Percentiles rank a stretch among this genome's conserved stretches.
phyloP scores from a whole-genome alignment of 164 flowering plant species.

The Berberis thunbergii region DNA sequence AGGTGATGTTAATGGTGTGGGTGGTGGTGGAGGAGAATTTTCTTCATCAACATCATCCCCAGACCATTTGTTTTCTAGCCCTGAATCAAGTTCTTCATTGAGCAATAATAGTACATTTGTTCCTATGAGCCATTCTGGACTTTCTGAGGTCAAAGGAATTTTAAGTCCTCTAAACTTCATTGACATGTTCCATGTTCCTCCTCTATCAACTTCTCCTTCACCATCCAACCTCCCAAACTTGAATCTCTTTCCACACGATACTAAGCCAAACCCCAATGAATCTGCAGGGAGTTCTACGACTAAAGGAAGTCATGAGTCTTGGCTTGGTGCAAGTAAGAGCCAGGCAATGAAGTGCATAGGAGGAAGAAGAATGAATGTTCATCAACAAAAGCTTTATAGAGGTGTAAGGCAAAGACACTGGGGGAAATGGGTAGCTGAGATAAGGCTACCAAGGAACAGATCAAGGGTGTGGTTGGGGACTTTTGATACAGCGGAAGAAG shows the following conservation, averaged over 20 bases:
- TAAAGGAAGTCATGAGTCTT: conserved; percentile 18
- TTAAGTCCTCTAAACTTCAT: conserved; percentile 29
- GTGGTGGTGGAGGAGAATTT: not conserved
- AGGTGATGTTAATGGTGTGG: conserved; percentile 9
- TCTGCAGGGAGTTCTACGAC: not conserved
- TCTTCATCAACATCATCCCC: not conserved
- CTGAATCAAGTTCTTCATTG: conserved; percentile 22
- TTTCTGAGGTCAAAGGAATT: conserved; percentile 7
- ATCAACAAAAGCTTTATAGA: conserved; percentile 44
- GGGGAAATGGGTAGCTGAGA: conserved; percentile 99
- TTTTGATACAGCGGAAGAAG: conserved; percentile 75
- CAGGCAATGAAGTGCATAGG: conserved; percentile 47
- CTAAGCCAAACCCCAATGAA: conserved; percentile 1
- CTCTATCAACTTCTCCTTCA: conserved; percentile 11
- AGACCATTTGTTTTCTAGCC: conserved; percentile 18
- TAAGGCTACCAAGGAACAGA: conserved; percentile 73
- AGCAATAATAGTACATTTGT: not conserved
- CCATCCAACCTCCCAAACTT: conserved; percentile 29
- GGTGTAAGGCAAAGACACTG: conserved; percentile 96
- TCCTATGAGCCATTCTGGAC: not conserved
- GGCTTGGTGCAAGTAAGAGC: conserved; percentile 54
- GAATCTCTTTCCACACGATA: conserved; percentile 38
- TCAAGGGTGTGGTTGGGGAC: conserved; percentile 91
- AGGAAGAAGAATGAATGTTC: conserved; percentile 19
- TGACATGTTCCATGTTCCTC: conserved; percentile 27